Conservation (phyloP, 106 monocot species). For the Allium cepa region DNA sequence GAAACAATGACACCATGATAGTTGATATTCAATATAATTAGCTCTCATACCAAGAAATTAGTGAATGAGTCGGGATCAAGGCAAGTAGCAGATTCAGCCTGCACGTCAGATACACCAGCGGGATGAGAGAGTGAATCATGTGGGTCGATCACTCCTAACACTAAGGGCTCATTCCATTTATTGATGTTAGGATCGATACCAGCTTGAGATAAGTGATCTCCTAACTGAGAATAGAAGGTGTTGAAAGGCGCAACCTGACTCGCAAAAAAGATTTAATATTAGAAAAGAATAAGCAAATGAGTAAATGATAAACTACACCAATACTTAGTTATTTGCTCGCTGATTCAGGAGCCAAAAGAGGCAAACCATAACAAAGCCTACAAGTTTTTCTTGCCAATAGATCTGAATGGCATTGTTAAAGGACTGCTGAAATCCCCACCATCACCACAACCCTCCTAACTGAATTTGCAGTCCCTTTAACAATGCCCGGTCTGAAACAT, state of each 20-base stretch:
- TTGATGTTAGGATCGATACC: slow-evolving; percentile 53
- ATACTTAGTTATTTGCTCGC: background rate
- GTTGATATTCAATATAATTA: background rate
- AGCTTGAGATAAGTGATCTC: slow-evolving; percentile 70
- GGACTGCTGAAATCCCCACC: no score
- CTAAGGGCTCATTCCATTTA: slow-evolving; percentile 85
- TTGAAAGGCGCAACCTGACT: slow-evolving; percentile 88
- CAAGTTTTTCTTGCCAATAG: no score
- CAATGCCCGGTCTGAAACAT: no score
- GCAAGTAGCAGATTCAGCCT: slow-evolving; percentile 78
- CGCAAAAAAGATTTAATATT: background rate
- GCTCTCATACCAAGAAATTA: slow-evolving; percentile 62
- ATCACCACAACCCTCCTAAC: no score
- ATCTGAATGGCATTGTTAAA: no score
- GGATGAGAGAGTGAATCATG: slow-evolving; percentile 92
- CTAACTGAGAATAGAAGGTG: slow-evolving; percentile 72
- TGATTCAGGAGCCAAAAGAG: background rate
- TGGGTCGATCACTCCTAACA: slow-evolving; percentile 85
- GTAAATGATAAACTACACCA: background rate
- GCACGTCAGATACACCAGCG: slow-evolving; percentile 81
- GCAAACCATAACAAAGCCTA: no score
- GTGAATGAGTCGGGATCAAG: slow-evolving; percentile 86
- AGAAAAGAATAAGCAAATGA: background rate
- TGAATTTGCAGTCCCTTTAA: no score
- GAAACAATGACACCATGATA: background rate